These are phyloP conservation scores for Candida tibetensis DNA, from an alignment of 805 yeast genomes.

Conservation along the genomic window DNA sequence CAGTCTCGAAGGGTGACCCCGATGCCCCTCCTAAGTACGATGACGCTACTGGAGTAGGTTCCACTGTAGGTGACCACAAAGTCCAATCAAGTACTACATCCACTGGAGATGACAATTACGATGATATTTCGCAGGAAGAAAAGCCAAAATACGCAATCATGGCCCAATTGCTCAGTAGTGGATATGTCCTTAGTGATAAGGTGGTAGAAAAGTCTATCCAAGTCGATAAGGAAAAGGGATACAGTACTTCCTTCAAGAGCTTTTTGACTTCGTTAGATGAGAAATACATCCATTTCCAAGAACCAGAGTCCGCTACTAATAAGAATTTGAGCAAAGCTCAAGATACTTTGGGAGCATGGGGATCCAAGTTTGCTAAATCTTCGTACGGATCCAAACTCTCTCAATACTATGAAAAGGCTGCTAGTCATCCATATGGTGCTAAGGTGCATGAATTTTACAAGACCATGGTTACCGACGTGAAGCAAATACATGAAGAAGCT, in stretches of 20 bases:
- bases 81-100: conserved; percentile 13
- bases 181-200: conserved; percentile 64
- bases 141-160: conserved; percentile 74
- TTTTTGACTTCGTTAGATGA: conserved; percentile 55
- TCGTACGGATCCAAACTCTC: conserved; percentile 33
- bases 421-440: conserved; percentile 50
- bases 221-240: conserved; percentile 64
- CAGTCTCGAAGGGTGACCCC: neutral
- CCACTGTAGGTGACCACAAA: conserved; percentile 17
- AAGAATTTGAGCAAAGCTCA: conserved; percentile 29
- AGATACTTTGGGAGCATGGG: conserved; percentile 31
- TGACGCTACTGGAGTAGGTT: conserved; percentile 7
- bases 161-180: conserved; percentile 75
- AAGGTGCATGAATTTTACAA: conserved; percentile 62
- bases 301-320: conserved; percentile 44
- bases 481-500: conserved; percentile 72
- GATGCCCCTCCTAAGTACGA: conserved; percentile 18
- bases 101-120: conserved; percentile 32
- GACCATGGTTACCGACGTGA: conserved; percentile 51
- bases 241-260: conserved; percentile 51
- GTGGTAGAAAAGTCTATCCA: conserved; percentile 59
- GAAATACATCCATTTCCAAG: conserved; percentile 57
- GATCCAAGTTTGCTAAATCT: conserved; percentile 33
- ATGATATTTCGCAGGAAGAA: conserved; percentile 67
- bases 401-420: conserved; percentile 47